A percentile compares a stretch with the other conserved stretches of the same genome.
phyloP scores from a whole-genome alignment of 2,329 filamentous ascomycete genomes.

The Fusarium haematococcum region DNA sequence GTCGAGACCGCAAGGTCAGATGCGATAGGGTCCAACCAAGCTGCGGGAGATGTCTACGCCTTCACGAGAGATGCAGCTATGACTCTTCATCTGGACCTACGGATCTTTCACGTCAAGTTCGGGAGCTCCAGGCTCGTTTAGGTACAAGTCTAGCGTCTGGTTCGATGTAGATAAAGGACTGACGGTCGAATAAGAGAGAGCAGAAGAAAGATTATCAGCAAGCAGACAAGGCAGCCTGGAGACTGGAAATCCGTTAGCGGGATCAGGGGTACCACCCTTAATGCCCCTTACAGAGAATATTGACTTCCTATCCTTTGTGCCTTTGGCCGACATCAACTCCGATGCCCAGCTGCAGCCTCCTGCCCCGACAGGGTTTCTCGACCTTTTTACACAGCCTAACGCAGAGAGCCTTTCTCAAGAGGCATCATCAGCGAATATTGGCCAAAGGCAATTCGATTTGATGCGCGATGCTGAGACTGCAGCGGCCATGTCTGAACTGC shows the following conservation, averaged over 20 bases:
- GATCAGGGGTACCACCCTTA: too few relatives aligned
- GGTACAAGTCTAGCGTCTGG: neutral
- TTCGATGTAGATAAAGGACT: neutral
- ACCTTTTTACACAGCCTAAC: neutral
- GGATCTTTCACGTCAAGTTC: neutral
- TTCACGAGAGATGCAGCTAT: neutral
- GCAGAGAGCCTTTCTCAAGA: neutral
- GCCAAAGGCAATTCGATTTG: neutral
- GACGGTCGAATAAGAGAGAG: neutral
- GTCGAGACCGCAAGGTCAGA: neutral
- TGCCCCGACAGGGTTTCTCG: neutral
- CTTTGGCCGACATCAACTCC: neutral
- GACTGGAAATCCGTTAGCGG: rapidly evolving
- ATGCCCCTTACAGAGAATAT: neutral
- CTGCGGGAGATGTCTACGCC: neutral
- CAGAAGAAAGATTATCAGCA: neutral
- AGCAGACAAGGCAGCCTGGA: rapidly evolving
- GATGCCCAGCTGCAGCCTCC: neutral
- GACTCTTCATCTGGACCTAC: neutral
- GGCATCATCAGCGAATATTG: too few relatives aligned
- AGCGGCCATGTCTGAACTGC: neutral
- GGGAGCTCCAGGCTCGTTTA: neutral
- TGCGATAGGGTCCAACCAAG: neutral
- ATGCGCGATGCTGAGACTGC: neutral
- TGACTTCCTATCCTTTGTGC: neutral